Base-by-base conservation (phyloP, 108 stramenopile genomes). In the Cyclotella kingstonii region DNA sequence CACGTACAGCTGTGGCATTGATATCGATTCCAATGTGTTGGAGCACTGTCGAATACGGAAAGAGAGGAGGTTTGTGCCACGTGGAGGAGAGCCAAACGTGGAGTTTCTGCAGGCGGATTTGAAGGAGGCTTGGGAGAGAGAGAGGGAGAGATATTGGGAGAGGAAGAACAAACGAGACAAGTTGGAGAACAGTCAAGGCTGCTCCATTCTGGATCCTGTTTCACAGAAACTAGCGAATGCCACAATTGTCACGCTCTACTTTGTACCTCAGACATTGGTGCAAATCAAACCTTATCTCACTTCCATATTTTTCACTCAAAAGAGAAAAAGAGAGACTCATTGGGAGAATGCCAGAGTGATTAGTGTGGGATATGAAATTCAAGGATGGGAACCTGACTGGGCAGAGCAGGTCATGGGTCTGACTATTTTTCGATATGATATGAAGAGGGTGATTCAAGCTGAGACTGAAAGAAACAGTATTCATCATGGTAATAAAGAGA, bases 171-270 rank as follows among this genome's bases (percentile, higher is more conserved):
- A n/a, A n/a, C 34, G 15, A 22, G 38, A 57, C 12, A 38, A 33
- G 1, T 9, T 15, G 38, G 40, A 26, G 4, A 18, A 34, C 21
- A 36, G 14, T 19, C 3, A 1, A 34, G 17, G 14, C 19, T n/a
- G n/a, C n/a, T n/a, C n/a, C n/a, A n/a, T 10, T 21, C 5, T 1
- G 23, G 17, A 50, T 12, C 3, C 34, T 30, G 52, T 18, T n/a
- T 15, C 49, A 11, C 2, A 19, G 18, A 22, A 40, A 23, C 21
- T 27, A 0, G 21, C 44, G 17, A 31, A 31, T 43, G n/a, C 86
- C 7, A 88, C 84, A 10, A 63, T 93, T 41, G 64, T 93, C 45
- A 93, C 89, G 56, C 84, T 86, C 83, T 90, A 90, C 64, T 90
- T 93, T 78, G 85, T 86, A 11, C 60, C 73, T 26, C 80, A 84